A percentile compares a stretch with the other conserved stretches of the same genome.
Evolutionary conservation across 2,329 filamentous ascomycete species (phyloP).

Genomic region (Fusarium brachygibbosum): DNA sequence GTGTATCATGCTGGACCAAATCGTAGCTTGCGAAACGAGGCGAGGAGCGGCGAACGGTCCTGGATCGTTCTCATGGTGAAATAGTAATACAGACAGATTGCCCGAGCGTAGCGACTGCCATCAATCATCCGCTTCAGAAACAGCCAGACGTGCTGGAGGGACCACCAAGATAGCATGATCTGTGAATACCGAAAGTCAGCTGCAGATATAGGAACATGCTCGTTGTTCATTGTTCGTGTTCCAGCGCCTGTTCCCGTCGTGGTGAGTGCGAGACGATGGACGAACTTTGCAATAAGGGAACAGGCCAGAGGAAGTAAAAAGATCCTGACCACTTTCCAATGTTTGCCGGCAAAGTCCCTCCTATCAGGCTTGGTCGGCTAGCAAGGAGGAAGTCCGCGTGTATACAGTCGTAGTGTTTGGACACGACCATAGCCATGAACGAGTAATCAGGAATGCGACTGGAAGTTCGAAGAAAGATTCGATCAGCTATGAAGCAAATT

Average conservation of each 20-base stretch:
- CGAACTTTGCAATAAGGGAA: neutral
- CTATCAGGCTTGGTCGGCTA: no score
- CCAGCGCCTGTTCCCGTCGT: neutral
- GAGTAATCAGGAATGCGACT: neutral
- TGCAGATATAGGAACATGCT: neutral
- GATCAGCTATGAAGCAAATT: rapidly evolving
- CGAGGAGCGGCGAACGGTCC: neutral
- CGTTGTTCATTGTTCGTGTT: neutral
- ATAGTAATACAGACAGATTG: neutral
- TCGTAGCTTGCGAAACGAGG: neutral
- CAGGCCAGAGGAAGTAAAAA: neutral
- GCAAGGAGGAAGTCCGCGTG: neutral
- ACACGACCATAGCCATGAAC: neutral
- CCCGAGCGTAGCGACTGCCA: neutral
- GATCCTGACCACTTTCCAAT: no score
- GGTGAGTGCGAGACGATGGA: neutral
- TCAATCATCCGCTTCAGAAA: neutral
- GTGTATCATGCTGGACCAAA: no score
- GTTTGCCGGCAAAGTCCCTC: rapidly evolving
- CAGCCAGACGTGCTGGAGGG: neutral
- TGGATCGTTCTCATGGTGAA: neutral
- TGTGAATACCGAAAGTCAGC: neutral
- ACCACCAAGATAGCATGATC: neutral
- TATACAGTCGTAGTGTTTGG: no score
- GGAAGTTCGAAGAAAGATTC: neutral